Conservation (phyloP, 164 flowering plant species). For the Stephania cephalantha region DNA sequence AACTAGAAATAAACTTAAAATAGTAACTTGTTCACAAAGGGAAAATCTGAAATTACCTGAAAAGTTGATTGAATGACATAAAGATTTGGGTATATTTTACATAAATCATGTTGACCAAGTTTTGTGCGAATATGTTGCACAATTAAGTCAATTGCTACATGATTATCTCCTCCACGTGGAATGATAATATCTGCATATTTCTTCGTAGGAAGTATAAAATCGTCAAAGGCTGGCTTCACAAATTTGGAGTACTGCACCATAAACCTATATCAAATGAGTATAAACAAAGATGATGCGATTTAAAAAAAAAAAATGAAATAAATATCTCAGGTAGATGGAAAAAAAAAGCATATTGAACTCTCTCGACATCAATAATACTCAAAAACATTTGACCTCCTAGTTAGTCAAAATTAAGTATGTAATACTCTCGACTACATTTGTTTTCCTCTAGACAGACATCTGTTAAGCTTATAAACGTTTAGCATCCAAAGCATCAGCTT, state of each 20-base stretch:
- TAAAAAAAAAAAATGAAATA: neutral
- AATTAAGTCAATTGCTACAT: constrained; percentile 92
- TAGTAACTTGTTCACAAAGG: neutral
- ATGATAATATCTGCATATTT: constrained; percentile 96
- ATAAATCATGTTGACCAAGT: constrained; percentile 97
- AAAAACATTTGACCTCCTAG: neutral
- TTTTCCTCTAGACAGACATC: neutral
- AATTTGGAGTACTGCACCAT: constrained; percentile 88
- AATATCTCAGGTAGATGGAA: neutral
- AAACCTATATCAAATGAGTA: neutral
- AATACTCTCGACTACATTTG: neutral
- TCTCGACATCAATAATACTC: neutral
- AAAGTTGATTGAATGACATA: constrained; percentile 94
- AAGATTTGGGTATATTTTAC: constrained; percentile 92
- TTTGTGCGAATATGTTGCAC: constrained; percentile 96
- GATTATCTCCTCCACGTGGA: constrained; percentile 98
- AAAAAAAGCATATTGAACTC: neutral
- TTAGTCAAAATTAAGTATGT: neutral
- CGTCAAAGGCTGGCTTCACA: constrained; percentile 99
- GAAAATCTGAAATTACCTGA: constrained; percentile 49
- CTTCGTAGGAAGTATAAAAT: constrained; percentile 95
- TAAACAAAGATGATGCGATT: neutral
- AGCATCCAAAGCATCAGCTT: neutral
- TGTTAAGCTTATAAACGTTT: neutral
- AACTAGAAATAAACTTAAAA: neutral